Evolutionary conservation across 2,329 filamentous ascomycete species (phyloP), one percentile per base, ranked within the genome.

Genomic region (Peltaster fructicola): DNA sequence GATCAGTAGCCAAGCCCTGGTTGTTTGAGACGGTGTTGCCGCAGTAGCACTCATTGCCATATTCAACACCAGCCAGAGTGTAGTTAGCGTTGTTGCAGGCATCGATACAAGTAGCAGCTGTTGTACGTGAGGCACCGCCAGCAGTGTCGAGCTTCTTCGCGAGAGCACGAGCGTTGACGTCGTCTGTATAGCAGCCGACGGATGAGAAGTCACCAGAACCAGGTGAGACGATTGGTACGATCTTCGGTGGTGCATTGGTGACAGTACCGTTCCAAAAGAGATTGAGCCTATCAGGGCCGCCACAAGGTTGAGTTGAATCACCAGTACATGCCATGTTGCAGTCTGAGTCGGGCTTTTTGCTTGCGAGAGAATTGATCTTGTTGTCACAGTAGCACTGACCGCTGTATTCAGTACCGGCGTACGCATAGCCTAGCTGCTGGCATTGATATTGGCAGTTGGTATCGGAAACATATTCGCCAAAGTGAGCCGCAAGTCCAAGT

Each of bases 241-340:
- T n/a, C n/a, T n/a, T n/a, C n/a, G n/a, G n/a, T n/a, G n/a, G n/a
- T n/a, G n/a, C n/a, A n/a, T n/a, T n/a, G n/a, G n/a, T n/a, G n/a
- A n/a, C n/a, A n/a, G n/a, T n/a, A n/a, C n/a, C n/a, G n/a, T n/a
- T n/a, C n/a, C n/a, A n/a, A n/a, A n/a, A n/a, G 14, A 44, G 29
- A 1, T 32, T 30, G 7, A 43, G 25, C 8, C 31, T 29, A 25
- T 41, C 33, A 11, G 32, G 19, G 11, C 33, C 37, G 20, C 41
- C 41, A 23, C 44, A 48, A 14, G 32, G 37, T 29, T 47, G 40
- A 3, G 33, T 35, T 1, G 25, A 29, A 24, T 47, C 43, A n/a
- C 40, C 41, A 12, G 32, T 24, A 27, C 44, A 48, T 7, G 31
- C 21, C 38, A 41, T 46, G 15, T 25, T 35, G 31, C 44, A 48